phyloP scores from a whole-genome alignment of 179 eudicot species.

The Actinidia chinensis region DNA sequence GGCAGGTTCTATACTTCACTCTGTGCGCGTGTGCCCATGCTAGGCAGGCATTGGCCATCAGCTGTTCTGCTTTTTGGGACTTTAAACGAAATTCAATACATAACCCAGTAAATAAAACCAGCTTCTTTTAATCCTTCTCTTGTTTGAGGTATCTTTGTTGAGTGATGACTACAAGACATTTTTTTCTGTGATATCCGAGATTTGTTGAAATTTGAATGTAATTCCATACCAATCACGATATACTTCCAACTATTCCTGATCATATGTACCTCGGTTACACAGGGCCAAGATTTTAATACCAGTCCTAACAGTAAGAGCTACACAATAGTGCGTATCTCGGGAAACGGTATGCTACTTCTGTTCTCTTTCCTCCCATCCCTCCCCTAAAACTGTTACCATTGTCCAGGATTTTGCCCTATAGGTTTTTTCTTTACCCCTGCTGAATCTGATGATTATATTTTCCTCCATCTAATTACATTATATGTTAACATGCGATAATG shows the following conservation, averaged over 20 bases:
- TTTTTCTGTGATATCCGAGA: not conserved
- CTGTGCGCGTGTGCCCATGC: not conserved
- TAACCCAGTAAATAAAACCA: conserved; percentile 4
- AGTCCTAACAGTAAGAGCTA: conserved; percentile 91
- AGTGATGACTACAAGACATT: not conserved
- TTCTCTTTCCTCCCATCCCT: conserved; percentile 9
- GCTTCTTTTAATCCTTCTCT: not conserved
- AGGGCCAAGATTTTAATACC: conserved; percentile 98
- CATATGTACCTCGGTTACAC: conserved; percentile 20
- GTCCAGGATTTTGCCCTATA: not conserved
- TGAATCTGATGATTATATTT: not conserved
- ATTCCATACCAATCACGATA: not conserved
- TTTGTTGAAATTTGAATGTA: not conserved
- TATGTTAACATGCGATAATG: not conserved
- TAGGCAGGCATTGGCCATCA: not conserved
- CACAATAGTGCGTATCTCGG: conserved; percentile 98
- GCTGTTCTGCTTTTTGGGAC: not conserved
- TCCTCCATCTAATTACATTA: not conserved
- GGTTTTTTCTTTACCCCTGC: not conserved
- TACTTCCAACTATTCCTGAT: not conserved
- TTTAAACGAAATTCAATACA: not conserved
- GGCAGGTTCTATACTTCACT: not conserved
- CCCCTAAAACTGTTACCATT: not conserved
- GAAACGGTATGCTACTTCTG: conserved; percentile 55
- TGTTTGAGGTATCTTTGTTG: too few species aligned